These are phyloP conservation scores for Aspergillus cristatus DNA, from an alignment of 495 filamentous ascomycete genomes.

Conservation along the genomic window DNA sequence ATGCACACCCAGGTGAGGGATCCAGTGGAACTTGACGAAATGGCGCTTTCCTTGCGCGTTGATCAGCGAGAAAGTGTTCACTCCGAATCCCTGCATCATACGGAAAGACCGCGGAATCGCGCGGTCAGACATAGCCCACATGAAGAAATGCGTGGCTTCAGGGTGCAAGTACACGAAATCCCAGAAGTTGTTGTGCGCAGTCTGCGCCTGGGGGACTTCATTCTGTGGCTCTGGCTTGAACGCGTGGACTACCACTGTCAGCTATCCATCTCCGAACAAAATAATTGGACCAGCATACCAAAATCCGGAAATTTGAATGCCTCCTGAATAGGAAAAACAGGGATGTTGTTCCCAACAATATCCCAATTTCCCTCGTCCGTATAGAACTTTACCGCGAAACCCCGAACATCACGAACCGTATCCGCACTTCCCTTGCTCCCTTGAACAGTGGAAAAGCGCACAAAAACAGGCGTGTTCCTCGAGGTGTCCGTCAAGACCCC, in stretches of 20 bases:
- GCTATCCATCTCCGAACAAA: neutral
- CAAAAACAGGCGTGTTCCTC: slow-evolving; percentile 58
- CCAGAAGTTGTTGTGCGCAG: slow-evolving; percentile 45
- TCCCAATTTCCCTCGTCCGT: slow-evolving; percentile 37
- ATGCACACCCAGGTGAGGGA: slow-evolving; percentile 61
- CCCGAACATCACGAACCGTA: slow-evolving; percentile 61
- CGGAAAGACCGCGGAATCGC: slow-evolving; percentile 61
- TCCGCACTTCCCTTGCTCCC: slow-evolving; percentile 59
- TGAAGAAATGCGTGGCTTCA: slow-evolving; percentile 70
- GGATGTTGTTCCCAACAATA: slow-evolving; percentile 55
- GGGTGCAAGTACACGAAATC: slow-evolving; percentile 44
- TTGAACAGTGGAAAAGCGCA: slow-evolving; percentile 65
- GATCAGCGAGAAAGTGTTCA: slow-evolving; percentile 61
- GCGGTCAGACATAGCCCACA: slow-evolving; percentile 71
- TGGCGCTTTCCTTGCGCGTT: slow-evolving; percentile 53
- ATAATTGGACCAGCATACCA: slow-evolving; percentile 21
- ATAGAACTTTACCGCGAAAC: slow-evolving; percentile 63
- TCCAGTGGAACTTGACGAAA: slow-evolving; percentile 70
- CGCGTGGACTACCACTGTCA: slow-evolving; percentile 50
- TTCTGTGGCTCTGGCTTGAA: slow-evolving; percentile 65
- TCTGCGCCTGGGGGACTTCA: slow-evolving; percentile 46
- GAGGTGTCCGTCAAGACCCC: slow-evolving; percentile 64
- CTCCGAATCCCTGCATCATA: slow-evolving; percentile 78
- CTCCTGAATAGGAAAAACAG: slow-evolving; percentile 60
- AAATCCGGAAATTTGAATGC: slow-evolving; percentile 57